These are phyloP conservation scores for Biscutella auriculata DNA, from an alignment of 441 rosid genomes.

Conservation along the genomic window DNA sequence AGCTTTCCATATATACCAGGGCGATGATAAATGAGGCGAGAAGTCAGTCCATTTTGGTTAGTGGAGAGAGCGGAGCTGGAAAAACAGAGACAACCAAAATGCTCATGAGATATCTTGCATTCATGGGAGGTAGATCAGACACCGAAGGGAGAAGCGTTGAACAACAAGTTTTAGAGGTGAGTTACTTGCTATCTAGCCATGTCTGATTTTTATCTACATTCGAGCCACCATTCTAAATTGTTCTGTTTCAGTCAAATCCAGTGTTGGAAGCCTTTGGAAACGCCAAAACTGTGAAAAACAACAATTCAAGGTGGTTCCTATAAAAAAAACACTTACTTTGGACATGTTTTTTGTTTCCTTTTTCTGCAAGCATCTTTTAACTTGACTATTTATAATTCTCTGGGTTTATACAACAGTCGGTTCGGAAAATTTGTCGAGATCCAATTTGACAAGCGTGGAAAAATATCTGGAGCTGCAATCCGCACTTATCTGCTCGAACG, in stretches of 20 bases:
- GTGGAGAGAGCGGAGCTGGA: conserved; percentile 79
- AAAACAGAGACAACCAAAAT: conserved; percentile 71
- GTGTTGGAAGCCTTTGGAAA: conserved; percentile 80
- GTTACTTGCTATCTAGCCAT: not conserved
- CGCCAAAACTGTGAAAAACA: conserved; percentile 65
- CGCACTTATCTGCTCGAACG: conserved; percentile 66
- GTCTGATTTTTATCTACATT: not conserved
- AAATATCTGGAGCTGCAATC: conserved; percentile 69
- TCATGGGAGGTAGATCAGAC: conserved; percentile 56
- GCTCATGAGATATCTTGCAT: conserved; percentile 80
- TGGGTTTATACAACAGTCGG: conserved; percentile 31
- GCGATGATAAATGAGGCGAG: conserved; percentile 47
- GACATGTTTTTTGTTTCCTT: not conserved
- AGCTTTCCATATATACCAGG: conserved; percentile 21
- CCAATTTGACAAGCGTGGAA: conserved; percentile 67
- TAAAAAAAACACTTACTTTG: not conserved
- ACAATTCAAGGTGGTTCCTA: conserved; percentile 51
- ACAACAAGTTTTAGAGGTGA: conserved; percentile 70
- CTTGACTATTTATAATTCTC: not conserved
- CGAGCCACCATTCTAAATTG: not conserved
- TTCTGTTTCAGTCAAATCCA: conserved; percentile 49
- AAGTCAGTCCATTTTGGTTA: conserved; percentile 65
- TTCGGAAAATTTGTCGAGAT: conserved; percentile 82
- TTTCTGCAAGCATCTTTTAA: not conserved
- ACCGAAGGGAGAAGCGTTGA: conserved; percentile 68